phyloP scores from a whole-genome alignment of 495 filamentous ascomycete species.

The Hypoxylon lenormandii region DNA sequence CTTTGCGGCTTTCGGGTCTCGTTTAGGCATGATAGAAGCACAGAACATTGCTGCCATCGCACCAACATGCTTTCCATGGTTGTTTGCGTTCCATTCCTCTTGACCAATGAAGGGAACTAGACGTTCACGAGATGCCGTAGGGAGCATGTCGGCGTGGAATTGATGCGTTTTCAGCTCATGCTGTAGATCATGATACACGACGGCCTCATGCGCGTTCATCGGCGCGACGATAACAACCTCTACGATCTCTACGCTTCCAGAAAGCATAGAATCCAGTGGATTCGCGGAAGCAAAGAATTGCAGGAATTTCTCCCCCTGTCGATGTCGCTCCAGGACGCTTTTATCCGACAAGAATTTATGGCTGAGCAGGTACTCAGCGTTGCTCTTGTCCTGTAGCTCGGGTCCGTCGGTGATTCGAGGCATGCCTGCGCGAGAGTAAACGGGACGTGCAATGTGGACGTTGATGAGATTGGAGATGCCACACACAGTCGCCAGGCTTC shows the following conservation, averaged over 20 bases:
- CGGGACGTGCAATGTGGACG: conserved; percentile 58
- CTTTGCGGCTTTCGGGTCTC: no score
- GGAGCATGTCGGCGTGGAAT: conserved; percentile 23
- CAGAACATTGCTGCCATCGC: conserved; percentile 10
- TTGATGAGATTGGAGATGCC: conserved; percentile 67
- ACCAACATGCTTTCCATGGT: conserved; percentile 14
- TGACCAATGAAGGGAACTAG: conserved; percentile 2
- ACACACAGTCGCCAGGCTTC: conserved; percentile 70
- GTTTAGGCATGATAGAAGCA: conserved; percentile 14
- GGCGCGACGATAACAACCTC: conserved; percentile 34
- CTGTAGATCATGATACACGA: conserved; percentile 40
- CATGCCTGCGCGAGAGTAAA: conserved; percentile 51
- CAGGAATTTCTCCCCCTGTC: conserved; percentile 49
- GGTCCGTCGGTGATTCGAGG: conserved; percentile 52
- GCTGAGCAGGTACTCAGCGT: conserved; percentile 51
- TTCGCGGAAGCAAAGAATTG: conserved; percentile 51
- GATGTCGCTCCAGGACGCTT: conserved; percentile 49
- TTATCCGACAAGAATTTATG: conserved; percentile 47
- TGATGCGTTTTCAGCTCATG: conserved; percentile 38
- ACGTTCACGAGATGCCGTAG: conserved; percentile 10
- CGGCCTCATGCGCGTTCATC: conserved; percentile 35
- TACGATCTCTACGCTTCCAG: conserved; percentile 28
- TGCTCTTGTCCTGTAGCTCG: conserved; percentile 37
- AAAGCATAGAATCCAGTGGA: conserved; percentile 35
- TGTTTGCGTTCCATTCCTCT: conserved; percentile 11